Percentiles rank a stretch among this genome's conserved stretches.
Evolutionary conservation across 257 asterid genomes (phyloP).

Genomic region (Haberlea rhodopensis): DNA sequence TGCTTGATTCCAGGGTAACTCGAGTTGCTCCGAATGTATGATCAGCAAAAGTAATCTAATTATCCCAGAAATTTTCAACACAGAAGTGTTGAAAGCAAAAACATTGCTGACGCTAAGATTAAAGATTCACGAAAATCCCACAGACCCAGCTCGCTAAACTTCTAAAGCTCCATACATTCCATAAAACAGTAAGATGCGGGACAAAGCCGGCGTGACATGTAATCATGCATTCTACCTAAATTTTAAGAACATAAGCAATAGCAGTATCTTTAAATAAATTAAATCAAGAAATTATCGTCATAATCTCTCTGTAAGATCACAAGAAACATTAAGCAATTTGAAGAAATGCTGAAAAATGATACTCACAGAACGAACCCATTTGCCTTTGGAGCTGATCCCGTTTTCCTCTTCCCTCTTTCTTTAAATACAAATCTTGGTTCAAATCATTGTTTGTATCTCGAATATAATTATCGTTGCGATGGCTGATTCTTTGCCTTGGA

Average conservation of each 20-base stretch:
- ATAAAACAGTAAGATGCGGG: neutral
- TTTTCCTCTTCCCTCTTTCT: slow-evolving; percentile 8
- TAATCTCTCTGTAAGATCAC: neutral
- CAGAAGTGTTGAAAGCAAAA: neutral
- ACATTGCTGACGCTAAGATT: neutral
- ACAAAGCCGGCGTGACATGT: neutral
- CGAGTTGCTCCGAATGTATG: too few species aligned
- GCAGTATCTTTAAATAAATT: neutral
- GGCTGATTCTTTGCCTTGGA: slow-evolving; percentile 23
- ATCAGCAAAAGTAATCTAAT: neutral
- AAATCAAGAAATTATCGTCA: neutral
- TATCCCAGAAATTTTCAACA: slow-evolving; percentile 1
- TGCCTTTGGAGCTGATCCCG: slow-evolving; percentile 34
- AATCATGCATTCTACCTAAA: neutral
- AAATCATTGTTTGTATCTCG: neutral
- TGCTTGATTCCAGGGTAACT: neutral
- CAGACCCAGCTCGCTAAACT: slow-evolving; percentile 19
- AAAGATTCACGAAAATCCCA: slow-evolving; percentile 6
- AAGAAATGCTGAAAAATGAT: slow-evolving; percentile 2
- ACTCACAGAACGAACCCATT: slow-evolving; percentile 45
- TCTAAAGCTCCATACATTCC: neutral
- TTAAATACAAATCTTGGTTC: slow-evolving; percentile 5
- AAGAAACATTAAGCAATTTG: neutral
- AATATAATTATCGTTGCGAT: neutral
- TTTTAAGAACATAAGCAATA: neutral